Evolutionary conservation across 768 basidiomycete genomes (phyloP).

Genomic region (Nidularia sp.): DNA sequence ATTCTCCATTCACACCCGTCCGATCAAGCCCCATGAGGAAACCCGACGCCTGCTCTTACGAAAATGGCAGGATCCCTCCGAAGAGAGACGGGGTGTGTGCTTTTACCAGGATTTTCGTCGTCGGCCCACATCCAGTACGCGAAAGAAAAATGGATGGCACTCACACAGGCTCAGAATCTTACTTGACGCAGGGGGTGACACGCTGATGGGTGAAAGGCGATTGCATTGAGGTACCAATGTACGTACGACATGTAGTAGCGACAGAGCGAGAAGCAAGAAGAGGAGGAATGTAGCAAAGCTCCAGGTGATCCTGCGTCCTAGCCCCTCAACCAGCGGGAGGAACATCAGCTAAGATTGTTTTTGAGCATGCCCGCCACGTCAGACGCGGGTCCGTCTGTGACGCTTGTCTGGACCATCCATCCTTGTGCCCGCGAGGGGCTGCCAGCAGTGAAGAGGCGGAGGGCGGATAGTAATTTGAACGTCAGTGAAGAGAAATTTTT

Average conservation of each 20-base stretch:
- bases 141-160: slow-evolving; percentile 10
- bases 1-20: slow-evolving; percentile 72
- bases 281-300: slow-evolving; percentile 54
- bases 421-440: slow-evolving; percentile 31
- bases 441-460: slow-evolving; percentile 32
- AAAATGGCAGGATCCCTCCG: slow-evolving; percentile 25
- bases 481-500: slow-evolving; percentile 25
- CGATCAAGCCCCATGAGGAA: slow-evolving; percentile 7
- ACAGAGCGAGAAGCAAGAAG: slow-evolving; percentile 4
- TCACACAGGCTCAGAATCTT: slow-evolving; percentile 12
- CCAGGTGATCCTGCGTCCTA: slow-evolving; percentile 94
- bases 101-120: slow-evolving; percentile 90
- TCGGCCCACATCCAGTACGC: slow-evolving; percentile 32
- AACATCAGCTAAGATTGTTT: slow-evolving; percentile 94
- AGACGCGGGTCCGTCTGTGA: slow-evolving; percentile 53
- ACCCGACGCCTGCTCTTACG: slow-evolving; percentile 17
- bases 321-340: slow-evolving; percentile 87
- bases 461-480: slow-evolving; percentile 83
- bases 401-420: slow-evolving; percentile 88
- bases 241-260: too few relatives aligned
- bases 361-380: slow-evolving; percentile 51
- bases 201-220: too few relatives aligned
- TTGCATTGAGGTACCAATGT: too few relatives aligned
- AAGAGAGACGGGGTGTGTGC: slow-evolving; percentile 62
- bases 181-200: neutral